These are phyloP conservation scores for Mycena sp. DNA, from an alignment of 1,284 basidiomycete species.

Conservation along the genomic window DNA sequence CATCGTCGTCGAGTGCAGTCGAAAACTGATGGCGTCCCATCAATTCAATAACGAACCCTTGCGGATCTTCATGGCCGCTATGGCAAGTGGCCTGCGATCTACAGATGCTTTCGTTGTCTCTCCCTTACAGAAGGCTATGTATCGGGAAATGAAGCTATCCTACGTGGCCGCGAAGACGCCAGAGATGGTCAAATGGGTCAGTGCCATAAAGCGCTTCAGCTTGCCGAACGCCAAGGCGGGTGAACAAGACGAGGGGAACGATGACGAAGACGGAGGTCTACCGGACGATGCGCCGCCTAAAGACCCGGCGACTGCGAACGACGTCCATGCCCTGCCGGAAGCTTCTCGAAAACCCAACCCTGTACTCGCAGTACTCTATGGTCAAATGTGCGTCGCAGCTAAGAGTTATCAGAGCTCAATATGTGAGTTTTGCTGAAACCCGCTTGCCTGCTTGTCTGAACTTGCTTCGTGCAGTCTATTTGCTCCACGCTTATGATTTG, in stretches of 20 bases:
- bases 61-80: constrained; percentile 76
- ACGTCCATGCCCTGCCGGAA: constrained; percentile 46
- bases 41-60: constrained; percentile 88
- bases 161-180: constrained; percentile 70
- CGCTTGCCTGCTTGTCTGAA: background rate
- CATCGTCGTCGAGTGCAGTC: constrained; percentile 73
- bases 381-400: constrained; percentile 85
- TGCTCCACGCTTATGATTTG: constrained; percentile 88
- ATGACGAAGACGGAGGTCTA: background rate
- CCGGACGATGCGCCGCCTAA: constrained; percentile 14
- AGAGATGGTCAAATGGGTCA: constrained; percentile 68
- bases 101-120: constrained; percentile 81
- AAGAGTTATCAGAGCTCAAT: constrained; percentile 92
- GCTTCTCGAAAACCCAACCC: constrained; percentile 74
- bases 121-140: constrained; percentile 83
- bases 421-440: constrained; percentile 62
- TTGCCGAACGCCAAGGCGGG: constrained; percentile 20
- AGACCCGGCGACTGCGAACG: constrained; percentile 37
- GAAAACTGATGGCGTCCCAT: constrained; percentile 73
- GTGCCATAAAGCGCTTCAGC: constrained; percentile 60
- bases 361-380: constrained; percentile 83
- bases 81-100: constrained; percentile 74
- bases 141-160: constrained; percentile 75
- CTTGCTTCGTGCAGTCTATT: constrained; percentile 71
- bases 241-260: background rate